A percentile compares a stretch with the other conserved stretches of the same genome.
Conservation (phyloP, 108 stramenopile genomes). For the Bacterosira constricta region DNA sequence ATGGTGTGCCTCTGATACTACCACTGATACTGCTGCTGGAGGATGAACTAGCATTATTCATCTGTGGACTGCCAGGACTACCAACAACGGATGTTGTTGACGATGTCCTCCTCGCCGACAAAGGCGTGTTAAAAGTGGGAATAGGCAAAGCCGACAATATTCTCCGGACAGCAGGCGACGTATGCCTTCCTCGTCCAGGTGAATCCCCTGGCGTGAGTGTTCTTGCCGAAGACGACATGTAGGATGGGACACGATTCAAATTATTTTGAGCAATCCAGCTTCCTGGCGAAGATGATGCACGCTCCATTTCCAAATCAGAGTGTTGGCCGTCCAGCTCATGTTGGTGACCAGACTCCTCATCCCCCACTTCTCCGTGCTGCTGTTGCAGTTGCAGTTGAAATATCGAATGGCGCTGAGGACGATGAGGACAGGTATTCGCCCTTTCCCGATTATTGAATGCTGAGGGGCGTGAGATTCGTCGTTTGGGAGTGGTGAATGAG, state of each 20-base stretch:
- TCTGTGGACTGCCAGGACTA: background rate
- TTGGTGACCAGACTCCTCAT: background rate
- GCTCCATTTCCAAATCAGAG: background rate
- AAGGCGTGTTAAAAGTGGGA: background rate
- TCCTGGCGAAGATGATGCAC: background rate
- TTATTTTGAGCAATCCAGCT: background rate
- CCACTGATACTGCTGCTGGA: background rate
- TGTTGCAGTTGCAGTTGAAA: background rate
- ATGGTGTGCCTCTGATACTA: too few relatives aligned
- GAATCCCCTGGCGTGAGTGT: too few relatives aligned
- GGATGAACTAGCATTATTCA: background rate
- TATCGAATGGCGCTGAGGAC: background rate
- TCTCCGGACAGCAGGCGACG: too few relatives aligned
- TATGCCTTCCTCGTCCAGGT: too few relatives aligned
- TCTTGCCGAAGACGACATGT: too few relatives aligned
- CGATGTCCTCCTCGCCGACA: background rate
- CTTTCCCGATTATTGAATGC: background rate
- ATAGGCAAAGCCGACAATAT: too few relatives aligned
- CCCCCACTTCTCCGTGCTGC: background rate
- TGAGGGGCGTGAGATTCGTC: background rate
- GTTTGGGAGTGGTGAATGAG: background rate
- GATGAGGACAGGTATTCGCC: background rate
- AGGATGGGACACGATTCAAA: too few relatives aligned
- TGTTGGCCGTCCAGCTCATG: too few relatives aligned
- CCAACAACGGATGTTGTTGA: background rate